A percentile compares a stretch with the other conserved stretches of the same genome.
Conservation (phyloP, 768 basidiomycete species). For the Mycena latifolia region DNA sequence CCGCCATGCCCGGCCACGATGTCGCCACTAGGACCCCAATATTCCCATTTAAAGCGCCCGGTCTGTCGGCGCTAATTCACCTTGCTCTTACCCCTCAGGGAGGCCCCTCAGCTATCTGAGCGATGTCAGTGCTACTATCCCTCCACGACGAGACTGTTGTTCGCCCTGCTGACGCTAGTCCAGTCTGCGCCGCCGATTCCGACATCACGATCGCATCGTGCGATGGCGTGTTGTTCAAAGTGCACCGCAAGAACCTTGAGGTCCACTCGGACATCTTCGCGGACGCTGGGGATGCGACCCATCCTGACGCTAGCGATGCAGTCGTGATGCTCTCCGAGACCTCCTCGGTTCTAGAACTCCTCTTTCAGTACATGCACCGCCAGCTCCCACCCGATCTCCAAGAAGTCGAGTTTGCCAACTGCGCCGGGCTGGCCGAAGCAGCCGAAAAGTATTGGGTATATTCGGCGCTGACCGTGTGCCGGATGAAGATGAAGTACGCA, state of each 20-base stretch:
- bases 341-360: conserved; percentile 36
- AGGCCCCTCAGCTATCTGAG: too few species aligned
- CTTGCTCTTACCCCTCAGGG: too few species aligned
- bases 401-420: conserved; percentile 16
- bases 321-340: conserved; percentile 20
- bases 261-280: conserved; percentile 32
- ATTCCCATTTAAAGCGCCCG: too few species aligned
- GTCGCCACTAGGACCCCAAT: too few species aligned
- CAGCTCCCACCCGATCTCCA: conserved; percentile 36
- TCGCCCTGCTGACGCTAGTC: too few species aligned
- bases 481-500: conserved; percentile 35
- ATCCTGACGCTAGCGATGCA: neutral
- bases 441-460: conserved; percentile 42
- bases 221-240: conserved; percentile 24
- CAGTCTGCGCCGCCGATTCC: conserved; percentile 27
- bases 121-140: too few species aligned
- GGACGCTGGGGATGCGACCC: neutral
- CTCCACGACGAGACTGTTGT: too few species aligned
- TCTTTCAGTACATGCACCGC: conserved; percentile 39
- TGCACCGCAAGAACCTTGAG: conserved; percentile 30
- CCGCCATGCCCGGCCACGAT: too few species aligned
- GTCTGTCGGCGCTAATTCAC: too few species aligned
- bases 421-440: conserved; percentile 37
- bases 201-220: conserved; percentile 27
- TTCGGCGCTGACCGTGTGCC: conserved; percentile 36